A percentile compares a stretch with the other conserved stretches of the same genome.
Evolutionary conservation across 495 filamentous ascomycete species (phyloP).

Genomic region (Penicillium macrosclerotiorum): DNA sequence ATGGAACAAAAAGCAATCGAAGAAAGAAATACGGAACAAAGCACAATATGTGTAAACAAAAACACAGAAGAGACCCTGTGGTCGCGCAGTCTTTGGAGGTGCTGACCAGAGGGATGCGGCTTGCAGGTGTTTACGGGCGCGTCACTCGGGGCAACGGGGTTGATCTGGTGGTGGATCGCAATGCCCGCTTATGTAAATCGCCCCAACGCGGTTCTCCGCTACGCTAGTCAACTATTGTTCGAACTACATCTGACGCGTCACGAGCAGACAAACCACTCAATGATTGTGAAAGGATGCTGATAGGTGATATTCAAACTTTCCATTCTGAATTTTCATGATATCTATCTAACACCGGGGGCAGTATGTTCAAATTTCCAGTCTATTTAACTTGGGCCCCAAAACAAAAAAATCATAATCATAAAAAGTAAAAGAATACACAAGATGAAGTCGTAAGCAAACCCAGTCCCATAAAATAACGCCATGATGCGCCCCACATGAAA

Average conservation of each 20-base stretch:
- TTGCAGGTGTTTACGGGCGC: slow-evolving; percentile 39
- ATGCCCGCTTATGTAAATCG: slow-evolving; percentile 16
- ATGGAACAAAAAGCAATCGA: slow-evolving; percentile 12
- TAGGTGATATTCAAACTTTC: background rate
- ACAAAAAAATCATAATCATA: background rate
- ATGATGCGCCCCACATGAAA: too few species aligned
- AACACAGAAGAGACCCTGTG: slow-evolving; percentile 24
- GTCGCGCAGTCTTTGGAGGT: slow-evolving; percentile 28
- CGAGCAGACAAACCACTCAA: background rate
- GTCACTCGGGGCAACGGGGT: slow-evolving; percentile 47
- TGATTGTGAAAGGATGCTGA: too few species aligned
- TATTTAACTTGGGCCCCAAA: slow-evolving; percentile 7
- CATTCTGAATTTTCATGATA: slow-evolving; percentile 6
- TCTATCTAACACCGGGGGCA: slow-evolving; percentile 8
- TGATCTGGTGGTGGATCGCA: too few species aligned
- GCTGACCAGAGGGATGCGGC: slow-evolving; percentile 22
- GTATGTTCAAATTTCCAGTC: slow-evolving; percentile 15
- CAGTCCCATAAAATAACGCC: slow-evolving; percentile 11
- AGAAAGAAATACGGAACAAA: slow-evolving; percentile 12
- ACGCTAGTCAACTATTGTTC: too few species aligned
- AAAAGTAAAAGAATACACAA: slow-evolving; percentile 16
- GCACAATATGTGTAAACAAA: slow-evolving; percentile 15
- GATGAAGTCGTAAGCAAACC: slow-evolving; percentile 7
- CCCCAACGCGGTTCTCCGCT: too few species aligned
- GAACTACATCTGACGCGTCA: slow-evolving; percentile 4